These are phyloP conservation scores for Thamnidium elegans DNA, from an alignment of 192 early-diverging fungal genomes.

Conservation along the genomic window DNA sequence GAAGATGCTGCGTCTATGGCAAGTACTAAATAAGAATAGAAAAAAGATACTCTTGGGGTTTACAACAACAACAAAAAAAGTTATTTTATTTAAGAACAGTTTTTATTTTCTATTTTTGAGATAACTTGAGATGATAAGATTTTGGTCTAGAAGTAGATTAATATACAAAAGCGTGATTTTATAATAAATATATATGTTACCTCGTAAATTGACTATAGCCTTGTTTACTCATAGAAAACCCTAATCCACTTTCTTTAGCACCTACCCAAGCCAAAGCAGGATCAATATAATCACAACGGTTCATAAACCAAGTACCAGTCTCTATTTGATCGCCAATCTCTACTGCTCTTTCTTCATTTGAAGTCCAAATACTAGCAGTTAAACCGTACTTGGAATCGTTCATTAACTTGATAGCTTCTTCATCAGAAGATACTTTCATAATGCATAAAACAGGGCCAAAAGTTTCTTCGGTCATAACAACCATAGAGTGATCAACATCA, in stretches of 20 bases:
- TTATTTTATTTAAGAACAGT: not conserved
- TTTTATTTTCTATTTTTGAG: slow-evolving; percentile 6
- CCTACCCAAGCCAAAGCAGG: slow-evolving; percentile 80
- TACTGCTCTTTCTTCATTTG: slow-evolving; percentile 54
- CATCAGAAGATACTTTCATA: slow-evolving; percentile 67
- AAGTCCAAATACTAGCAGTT: slow-evolving; percentile 80
- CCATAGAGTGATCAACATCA: slow-evolving; percentile 72
- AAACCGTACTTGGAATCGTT: slow-evolving; percentile 80
- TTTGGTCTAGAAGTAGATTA: slow-evolving; percentile 25
- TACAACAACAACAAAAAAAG: no score
- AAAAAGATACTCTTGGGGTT: no score
- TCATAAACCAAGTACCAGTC: slow-evolving; percentile 81
- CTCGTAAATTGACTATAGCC: slow-evolving; percentile 73
- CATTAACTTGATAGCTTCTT: slow-evolving; percentile 75
- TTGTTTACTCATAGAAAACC: slow-evolving; percentile 64
- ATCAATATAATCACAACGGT: slow-evolving; percentile 81
- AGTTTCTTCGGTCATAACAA: slow-evolving; percentile 77
- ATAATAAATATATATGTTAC: slow-evolving; percentile 5
- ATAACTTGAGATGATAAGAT: slow-evolving; percentile 36
- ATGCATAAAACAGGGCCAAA: slow-evolving; percentile 84
- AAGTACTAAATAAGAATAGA: no score
- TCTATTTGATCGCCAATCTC: slow-evolving; percentile 64
- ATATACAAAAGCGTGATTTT: not conserved
- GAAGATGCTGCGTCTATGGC: no score
- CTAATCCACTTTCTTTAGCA: slow-evolving; percentile 70